Evolutionary conservation across 208 protist genomes (phyloP).

Genomic region (Tritrichomonas foetus): DNA sequence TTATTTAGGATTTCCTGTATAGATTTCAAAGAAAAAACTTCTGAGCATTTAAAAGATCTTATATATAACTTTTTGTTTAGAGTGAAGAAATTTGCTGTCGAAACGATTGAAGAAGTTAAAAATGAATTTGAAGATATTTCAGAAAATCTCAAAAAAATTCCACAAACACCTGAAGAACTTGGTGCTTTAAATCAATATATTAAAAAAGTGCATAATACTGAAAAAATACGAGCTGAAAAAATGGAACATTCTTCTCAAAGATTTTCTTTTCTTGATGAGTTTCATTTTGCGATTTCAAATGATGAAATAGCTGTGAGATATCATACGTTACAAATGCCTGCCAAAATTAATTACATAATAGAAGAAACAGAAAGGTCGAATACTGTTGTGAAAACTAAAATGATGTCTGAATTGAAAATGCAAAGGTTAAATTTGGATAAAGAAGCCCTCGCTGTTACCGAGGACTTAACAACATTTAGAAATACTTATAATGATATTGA

Average conservation of each 20-base stretch:
- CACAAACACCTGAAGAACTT: slow-evolving; percentile 24
- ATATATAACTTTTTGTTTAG: not conserved
- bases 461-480: not conserved
- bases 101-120: not conserved
- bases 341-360: not conserved
- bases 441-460: not conserved
- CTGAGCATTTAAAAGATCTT: not conserved
- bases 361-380: not conserved
- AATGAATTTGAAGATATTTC: slow-evolving; percentile 8
- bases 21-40: not conserved
- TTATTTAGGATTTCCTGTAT: not conserved
- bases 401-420: not conserved
- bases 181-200: not conserved
- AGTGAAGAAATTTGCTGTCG: not conserved
- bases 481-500: not conserved
- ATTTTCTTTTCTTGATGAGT: slow-evolving; percentile 24
- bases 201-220: not conserved
- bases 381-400: not conserved
- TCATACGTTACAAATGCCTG: slow-evolving; percentile 3
- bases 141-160: not conserved
- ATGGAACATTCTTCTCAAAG: not conserved
- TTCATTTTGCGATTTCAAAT: not conserved
- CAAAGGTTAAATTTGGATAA: not conserved
- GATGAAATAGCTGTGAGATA: not conserved
- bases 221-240: not conserved